Evolutionary conservation across 257 asterid genomes (phyloP).

Genomic region (Thymus quinquecostatus): DNA sequence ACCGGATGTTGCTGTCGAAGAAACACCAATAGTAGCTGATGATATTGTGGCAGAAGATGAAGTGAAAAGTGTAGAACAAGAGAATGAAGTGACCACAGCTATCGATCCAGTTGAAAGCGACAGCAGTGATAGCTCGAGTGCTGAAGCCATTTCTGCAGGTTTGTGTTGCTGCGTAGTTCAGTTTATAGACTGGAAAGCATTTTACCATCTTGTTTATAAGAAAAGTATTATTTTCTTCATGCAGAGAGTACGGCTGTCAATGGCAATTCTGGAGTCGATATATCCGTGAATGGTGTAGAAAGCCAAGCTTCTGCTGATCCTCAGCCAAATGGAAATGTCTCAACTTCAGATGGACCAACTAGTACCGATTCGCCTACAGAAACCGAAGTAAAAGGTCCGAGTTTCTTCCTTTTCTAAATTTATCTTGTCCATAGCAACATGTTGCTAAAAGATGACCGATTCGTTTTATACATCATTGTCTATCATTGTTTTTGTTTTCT

Average conservation of each 20-base stretch:
- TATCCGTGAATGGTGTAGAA: conserved; percentile 35
- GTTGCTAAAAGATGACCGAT: conserved; percentile 4
- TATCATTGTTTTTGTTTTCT: background rate
- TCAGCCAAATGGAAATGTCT: conserved; percentile 39
- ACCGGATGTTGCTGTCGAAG: conserved; percentile 33
- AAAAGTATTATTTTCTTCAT: conserved; percentile 25
- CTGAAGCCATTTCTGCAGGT: conserved; percentile 51
- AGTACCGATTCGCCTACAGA: conserved; percentile 40
- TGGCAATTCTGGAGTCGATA: conserved; percentile 28
- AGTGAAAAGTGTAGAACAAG: conserved; percentile 37
- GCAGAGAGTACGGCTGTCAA: conserved; percentile 42
- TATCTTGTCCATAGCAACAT: background rate
- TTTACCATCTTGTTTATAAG: conserved; percentile 9
- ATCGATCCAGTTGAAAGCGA: conserved; percentile 37
- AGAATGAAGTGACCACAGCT: conserved; percentile 41
- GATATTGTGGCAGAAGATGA: conserved; percentile 30
- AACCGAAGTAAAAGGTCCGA: conserved; percentile 49
- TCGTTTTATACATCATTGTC: background rate
- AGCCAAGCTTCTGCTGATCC: conserved; percentile 33
- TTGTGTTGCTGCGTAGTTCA: conserved; percentile 23
- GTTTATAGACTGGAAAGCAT: background rate
- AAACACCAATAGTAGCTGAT: conserved; percentile 27
- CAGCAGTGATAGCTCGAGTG: conserved; percentile 41
- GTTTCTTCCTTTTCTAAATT: conserved; percentile 15
- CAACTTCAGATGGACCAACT: conserved; percentile 41